These are phyloP conservation scores for Sporisorium iseilematis-ciliati DNA, from an alignment of 1,284 basidiomycete species.

Conservation along the genomic window DNA sequence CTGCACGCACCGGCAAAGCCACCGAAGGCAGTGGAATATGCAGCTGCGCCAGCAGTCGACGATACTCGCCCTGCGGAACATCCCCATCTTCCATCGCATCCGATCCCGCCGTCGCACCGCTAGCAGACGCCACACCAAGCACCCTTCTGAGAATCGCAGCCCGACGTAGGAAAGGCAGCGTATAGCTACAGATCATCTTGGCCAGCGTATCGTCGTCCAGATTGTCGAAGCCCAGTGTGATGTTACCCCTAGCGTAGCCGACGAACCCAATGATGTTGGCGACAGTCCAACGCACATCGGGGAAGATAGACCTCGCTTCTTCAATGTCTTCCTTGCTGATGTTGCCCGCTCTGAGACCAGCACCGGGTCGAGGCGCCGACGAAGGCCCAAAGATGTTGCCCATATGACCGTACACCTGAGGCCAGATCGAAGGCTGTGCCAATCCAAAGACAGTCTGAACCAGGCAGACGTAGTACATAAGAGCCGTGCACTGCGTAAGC, in stretches of 20 bases:
- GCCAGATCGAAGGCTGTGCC: constrained; percentile 66
- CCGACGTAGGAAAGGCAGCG: constrained; percentile 91
- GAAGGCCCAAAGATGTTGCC: constrained; percentile 32
- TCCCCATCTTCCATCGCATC: constrained; percentile 26
- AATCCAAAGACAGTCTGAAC: constrained; percentile 68
- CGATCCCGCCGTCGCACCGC: background rate
- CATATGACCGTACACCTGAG: constrained; percentile 51
- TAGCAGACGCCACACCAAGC: constrained; percentile 68
- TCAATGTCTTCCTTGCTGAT: constrained; percentile 47
- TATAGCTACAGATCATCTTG: constrained; percentile 87
- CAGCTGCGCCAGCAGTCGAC: constrained; percentile 54
- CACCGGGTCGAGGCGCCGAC: constrained; percentile 34
- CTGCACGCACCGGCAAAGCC: constrained; percentile 59
- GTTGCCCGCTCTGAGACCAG: constrained; percentile 37
- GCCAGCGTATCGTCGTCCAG: constrained; percentile 74
- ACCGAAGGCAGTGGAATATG: constrained; percentile 59
- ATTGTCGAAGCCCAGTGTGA: constrained; percentile 68
- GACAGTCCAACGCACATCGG: constrained; percentile 66
- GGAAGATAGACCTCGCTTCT: constrained; percentile 59
- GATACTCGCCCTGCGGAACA: constrained; percentile 55
- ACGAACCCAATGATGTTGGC: constrained; percentile 67
- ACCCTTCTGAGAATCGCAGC: constrained; percentile 87
- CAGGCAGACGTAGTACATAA: constrained; percentile 68
- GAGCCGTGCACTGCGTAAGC: constrained; percentile 63
- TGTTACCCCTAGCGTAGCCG: constrained; percentile 68